Percentiles rank a stretch among this genome's conserved stretches.
Conservation (phyloP, 2,329 filamentous ascomycete genomes). For the Ascochyta lentis region DNA sequence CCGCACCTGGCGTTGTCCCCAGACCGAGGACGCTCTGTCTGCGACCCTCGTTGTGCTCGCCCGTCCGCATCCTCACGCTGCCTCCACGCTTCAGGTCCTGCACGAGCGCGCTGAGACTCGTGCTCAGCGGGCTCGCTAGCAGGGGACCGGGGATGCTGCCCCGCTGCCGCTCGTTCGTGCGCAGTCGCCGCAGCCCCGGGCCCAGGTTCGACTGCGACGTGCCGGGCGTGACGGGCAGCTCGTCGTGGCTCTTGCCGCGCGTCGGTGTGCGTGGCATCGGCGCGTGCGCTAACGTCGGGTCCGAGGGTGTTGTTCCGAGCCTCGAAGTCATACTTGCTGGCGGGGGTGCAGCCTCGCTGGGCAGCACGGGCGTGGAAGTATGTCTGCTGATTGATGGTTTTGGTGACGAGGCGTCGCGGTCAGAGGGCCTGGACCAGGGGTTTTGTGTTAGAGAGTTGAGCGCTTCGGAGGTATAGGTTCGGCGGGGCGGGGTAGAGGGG, state of each 20-base stretch:
- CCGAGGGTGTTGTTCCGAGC: conserved; percentile 23
- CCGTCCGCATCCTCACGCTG: conserved; percentile 9
- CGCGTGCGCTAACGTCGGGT: conserved; percentile 4
- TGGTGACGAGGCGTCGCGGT: conserved; percentile 10
- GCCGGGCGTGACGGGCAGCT: conserved; percentile 25
- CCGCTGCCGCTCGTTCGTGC: conserved; percentile 41
- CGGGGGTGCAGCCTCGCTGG: conserved; percentile 33
- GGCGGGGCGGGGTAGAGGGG: conserved; percentile 17
- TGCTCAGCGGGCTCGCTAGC: conserved; percentile 66
- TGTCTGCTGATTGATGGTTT: conserved; percentile 26
- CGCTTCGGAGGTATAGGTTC: conserved; percentile 10
- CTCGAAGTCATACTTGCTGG: conserved; percentile 19
- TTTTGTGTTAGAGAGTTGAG: conserved; percentile 36
- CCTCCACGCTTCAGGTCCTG: conserved; percentile 69
- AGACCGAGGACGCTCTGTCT: conserved; percentile 34
- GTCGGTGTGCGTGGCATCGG: conserved; percentile 20
- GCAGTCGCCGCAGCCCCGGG: conserved; percentile 31
- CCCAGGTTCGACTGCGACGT: conserved; percentile 28
- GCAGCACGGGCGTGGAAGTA: conserved; percentile 41
- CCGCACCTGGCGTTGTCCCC: conserved; percentile 1
- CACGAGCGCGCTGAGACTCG: conserved; percentile 67
- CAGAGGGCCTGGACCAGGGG: conserved; percentile 35
- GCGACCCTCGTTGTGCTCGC: conserved; percentile 7
- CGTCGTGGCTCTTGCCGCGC: conserved; percentile 14
- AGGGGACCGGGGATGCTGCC: conserved; percentile 57